phyloP scores from a whole-genome alignment of 2,329 filamentous ascomycete genomes.

The Aciculosporium take region DNA sequence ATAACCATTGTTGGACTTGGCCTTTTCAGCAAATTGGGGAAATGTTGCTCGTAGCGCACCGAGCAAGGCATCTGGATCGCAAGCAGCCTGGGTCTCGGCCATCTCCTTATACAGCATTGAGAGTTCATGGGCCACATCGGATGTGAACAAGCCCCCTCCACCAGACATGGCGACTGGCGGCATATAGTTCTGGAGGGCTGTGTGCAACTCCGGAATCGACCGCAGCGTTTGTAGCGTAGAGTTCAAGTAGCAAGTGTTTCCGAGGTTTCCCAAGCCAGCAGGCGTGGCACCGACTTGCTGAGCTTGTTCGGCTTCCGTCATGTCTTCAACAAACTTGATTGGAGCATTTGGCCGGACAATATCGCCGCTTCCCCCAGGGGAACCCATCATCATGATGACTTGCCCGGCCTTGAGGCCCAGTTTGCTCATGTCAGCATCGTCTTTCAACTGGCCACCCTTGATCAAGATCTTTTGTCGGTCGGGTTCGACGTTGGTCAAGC shows the following conservation, averaged over 20 bases:
- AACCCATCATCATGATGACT: slow-evolving; percentile 93
- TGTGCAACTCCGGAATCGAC: slow-evolving; percentile 79
- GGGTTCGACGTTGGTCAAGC: slow-evolving; percentile 87
- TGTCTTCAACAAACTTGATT: slow-evolving; percentile 87
- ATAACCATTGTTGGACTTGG: slow-evolving; percentile 68
- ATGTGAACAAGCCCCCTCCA: too few relatives aligned
- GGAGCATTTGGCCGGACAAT: slow-evolving; percentile 63
- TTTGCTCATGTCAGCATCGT: slow-evolving; percentile 76
- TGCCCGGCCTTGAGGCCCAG: slow-evolving; percentile 77
- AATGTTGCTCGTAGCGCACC: slow-evolving; percentile 64
- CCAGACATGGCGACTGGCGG: too few relatives aligned
- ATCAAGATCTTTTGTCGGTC: slow-evolving; percentile 92
- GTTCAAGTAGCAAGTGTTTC: slow-evolving; percentile 98
- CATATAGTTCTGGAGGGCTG: slow-evolving; percentile 52
- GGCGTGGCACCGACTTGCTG: slow-evolving; percentile 72
- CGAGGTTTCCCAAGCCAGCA: slow-evolving; percentile 77
- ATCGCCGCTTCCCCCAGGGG: slow-evolving; percentile 50
- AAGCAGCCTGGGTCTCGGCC: slow-evolving; percentile 77
- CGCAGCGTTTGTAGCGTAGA: slow-evolving; percentile 87
- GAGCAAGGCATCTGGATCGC: slow-evolving; percentile 71
- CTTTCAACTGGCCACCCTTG: slow-evolving; percentile 88
- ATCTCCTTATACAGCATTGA: slow-evolving; percentile 79
- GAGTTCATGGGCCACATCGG: too few relatives aligned
- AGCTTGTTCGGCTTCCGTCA: slow-evolving; percentile 87
- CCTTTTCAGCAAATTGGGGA: slow-evolving; percentile 85